Evolutionary conservation across 2,329 filamentous ascomycete species (phyloP).

Genomic region (Fusarium mundagurra): DNA sequence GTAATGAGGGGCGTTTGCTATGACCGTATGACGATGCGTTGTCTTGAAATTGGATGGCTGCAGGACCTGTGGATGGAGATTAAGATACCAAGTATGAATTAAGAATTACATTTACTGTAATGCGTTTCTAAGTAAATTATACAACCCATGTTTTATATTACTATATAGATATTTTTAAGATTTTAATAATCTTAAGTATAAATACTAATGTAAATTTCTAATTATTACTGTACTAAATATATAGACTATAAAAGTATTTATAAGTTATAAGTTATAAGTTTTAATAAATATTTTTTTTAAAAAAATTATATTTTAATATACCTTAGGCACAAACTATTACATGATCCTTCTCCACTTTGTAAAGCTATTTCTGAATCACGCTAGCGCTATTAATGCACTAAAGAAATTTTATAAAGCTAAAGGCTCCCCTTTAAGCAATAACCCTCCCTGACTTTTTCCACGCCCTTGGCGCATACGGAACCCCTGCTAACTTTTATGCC

Average conservation of each 20-base stretch:
- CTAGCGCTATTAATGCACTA: constrained; percentile 22
- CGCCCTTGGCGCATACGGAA: not conserved
- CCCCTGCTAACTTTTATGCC: not conserved
- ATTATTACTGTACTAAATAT: not conserved
- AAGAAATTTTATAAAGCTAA: constrained; percentile 10
- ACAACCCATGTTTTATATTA: not conserved
- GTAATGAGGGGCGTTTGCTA: constrained; percentile 28
- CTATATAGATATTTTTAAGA: not conserved
- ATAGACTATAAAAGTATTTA: not conserved
- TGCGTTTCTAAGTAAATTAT: not conserved
- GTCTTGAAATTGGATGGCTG: constrained; percentile 11
- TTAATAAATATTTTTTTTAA: not conserved
- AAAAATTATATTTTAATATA: too few species aligned
- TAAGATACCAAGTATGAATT: constrained; percentile 26
- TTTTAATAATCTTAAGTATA: not conserved
- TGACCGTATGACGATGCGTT: not conserved
- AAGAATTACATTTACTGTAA: not conserved
- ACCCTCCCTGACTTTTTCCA: not conserved
- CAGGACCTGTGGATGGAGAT: not conserved
- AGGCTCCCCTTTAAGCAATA: not conserved
- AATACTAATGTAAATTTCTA: not conserved
- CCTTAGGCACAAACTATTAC: not conserved
- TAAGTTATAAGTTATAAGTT: not conserved
- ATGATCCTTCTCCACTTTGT: not conserved
- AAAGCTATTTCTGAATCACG: not conserved